Evolutionary conservation across 345 rosid genomes (phyloP).

Genomic region (Acer campestre): DNA sequence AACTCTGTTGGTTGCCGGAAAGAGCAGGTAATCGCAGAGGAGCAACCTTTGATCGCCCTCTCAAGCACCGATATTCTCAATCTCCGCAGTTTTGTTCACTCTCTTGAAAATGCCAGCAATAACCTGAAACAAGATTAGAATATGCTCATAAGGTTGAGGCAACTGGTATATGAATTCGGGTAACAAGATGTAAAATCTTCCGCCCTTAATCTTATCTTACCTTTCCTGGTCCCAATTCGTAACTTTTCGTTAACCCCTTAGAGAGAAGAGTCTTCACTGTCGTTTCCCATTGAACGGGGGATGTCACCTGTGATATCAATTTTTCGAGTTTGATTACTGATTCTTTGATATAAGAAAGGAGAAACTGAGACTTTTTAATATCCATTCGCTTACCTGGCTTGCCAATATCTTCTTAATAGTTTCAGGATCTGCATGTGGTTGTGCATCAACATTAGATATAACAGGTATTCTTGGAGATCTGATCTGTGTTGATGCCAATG

Average conservation of each 20-base stretch:
- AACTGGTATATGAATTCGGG: not conserved
- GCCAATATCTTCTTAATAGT: conserved; percentile 89
- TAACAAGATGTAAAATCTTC: not conserved
- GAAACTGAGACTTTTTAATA: not conserved
- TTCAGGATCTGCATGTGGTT: conserved; percentile 89
- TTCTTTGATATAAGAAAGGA: not conserved
- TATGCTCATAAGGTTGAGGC: conserved; percentile 12
- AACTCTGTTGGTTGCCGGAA: not conserved
- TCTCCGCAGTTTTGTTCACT: conserved; percentile 69
- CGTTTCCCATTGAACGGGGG: conserved; percentile 99
- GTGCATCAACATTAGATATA: conserved; percentile 94
- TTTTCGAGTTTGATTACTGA: not conserved
- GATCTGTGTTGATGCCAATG: conserved; percentile 74
- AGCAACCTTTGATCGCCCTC: not conserved
- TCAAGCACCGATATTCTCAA: conserved; percentile 80
- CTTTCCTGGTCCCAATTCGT: conserved; percentile 98
- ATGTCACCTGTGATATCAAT: conserved; percentile 65
- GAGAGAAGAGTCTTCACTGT: conserved; percentile 76
- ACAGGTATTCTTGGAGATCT: conserved; percentile 89
- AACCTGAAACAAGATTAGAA: conserved; percentile 51
- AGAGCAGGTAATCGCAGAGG: not conserved
- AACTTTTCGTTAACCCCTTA: conserved; percentile 77
- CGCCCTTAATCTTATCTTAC: conserved; percentile 24
- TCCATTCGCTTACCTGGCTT: conserved; percentile 52
- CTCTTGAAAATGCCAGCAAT: conserved; percentile 97